phyloP scores from a whole-genome alignment of 768 basidiomycete species.

The Cyclocybe cylindracea region DNA sequence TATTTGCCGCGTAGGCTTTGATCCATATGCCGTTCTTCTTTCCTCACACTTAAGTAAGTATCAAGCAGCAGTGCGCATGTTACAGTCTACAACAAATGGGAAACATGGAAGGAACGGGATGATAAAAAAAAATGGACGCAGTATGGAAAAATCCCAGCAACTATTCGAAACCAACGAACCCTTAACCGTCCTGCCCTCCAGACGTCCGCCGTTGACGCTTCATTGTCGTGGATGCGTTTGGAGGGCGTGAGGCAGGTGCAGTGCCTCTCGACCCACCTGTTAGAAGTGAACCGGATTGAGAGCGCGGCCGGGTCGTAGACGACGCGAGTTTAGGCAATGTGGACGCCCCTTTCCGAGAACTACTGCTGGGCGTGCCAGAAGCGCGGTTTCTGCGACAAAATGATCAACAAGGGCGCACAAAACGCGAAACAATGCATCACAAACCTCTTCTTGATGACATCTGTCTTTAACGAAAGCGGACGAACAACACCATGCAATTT shows the following conservation, averaged over 20 bases:
- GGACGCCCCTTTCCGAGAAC: constrained; percentile 63
- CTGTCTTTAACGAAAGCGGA: constrained; percentile 93
- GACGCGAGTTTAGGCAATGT: constrained; percentile 75
- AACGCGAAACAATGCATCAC: constrained; percentile 6
- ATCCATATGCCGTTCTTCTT: not conserved
- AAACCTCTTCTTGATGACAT: constrained; percentile 95
- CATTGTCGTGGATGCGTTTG: constrained; percentile 47
- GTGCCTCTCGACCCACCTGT: constrained; percentile 44
- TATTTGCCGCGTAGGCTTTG: not conserved
- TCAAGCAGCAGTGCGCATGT: constrained; percentile 14
- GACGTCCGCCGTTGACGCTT: constrained; percentile 85
- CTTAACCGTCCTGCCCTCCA: constrained; percentile 37
- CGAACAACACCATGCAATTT: constrained; percentile 96
- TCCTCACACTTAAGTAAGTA: not conserved
- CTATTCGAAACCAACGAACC: constrained; percentile 1
- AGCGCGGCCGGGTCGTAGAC: constrained; percentile 70
- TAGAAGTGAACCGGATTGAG: constrained; percentile 63
- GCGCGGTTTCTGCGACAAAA: constrained; percentile 66
- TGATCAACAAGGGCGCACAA: not conserved
- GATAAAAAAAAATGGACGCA: constrained; percentile 15
- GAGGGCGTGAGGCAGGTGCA: constrained; percentile 27
- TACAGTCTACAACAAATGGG: constrained; percentile 36
- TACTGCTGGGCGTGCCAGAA: constrained; percentile 68
- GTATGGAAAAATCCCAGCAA: constrained; percentile 11
- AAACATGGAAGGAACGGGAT: constrained; percentile 19